phyloP scores from a whole-genome alignment of 768 basidiomycete species.

The Lanmaoa rubissima region DNA sequence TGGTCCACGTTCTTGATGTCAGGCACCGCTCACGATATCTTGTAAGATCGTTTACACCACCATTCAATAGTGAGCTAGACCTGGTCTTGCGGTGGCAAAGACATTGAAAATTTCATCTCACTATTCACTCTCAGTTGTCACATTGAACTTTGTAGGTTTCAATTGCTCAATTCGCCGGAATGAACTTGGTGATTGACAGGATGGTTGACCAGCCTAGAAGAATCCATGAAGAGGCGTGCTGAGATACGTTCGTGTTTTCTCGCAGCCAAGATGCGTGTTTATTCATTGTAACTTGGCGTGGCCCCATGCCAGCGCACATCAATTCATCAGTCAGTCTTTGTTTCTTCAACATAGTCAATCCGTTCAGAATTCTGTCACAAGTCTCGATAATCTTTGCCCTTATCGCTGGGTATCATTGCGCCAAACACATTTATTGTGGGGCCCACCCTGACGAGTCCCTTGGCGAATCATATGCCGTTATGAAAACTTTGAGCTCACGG shows the following conservation, averaged over 20 bases:
- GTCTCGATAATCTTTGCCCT: background rate
- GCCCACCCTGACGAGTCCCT: slow-evolving; percentile 1
- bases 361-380: background rate
- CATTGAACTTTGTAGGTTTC: slow-evolving; percentile 5
- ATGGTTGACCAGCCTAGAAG: background rate
- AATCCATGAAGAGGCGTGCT: background rate
- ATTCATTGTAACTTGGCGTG: background rate
- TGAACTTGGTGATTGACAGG: slow-evolving; percentile 3
- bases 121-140: background rate
- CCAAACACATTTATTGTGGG: background rate
- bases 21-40: background rate
- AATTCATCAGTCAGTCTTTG: background rate
- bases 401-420: background rate
- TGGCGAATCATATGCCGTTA: background rate
- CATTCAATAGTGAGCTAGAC: background rate
- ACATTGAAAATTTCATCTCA: background rate
- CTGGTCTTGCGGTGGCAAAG: background rate
- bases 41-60: background rate
- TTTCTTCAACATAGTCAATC: background rate
- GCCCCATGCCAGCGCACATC: background rate
- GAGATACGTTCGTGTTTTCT: background rate
- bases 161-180: background rate
- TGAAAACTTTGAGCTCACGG: slow-evolving; percentile 12
- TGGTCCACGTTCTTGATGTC: background rate
- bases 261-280: background rate